Conservation (phyloP, 164 flowering plant genomes). For the Aristolochia fimbriata region DNA sequence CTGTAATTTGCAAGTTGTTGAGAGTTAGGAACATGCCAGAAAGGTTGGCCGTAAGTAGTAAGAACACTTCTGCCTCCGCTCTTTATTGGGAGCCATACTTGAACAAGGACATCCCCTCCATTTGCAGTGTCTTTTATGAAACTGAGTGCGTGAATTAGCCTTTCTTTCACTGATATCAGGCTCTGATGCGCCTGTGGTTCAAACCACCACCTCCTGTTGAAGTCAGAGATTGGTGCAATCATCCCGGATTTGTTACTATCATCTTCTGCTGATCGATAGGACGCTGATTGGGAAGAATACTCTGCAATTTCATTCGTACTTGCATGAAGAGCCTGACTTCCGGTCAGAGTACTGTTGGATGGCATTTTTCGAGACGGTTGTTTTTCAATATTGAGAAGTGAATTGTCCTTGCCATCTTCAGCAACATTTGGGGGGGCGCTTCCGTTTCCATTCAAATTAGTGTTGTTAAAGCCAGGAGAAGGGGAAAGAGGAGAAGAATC, state of each 20-base stretch:
- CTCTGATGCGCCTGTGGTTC: slow-evolving; percentile 28
- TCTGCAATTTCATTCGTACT: slow-evolving; percentile 6
- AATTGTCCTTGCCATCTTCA: slow-evolving; percentile 24
- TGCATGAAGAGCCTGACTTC: slow-evolving; percentile 11
- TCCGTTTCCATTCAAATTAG: slow-evolving; percentile 9
- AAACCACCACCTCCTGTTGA: slow-evolving; percentile 45
- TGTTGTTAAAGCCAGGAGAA: slow-evolving; percentile 20
- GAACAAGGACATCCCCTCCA: slow-evolving; percentile 55
- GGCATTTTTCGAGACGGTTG: slow-evolving; percentile 17
- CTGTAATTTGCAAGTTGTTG: slow-evolving; percentile 49
- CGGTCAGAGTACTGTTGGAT: slow-evolving; percentile 3
- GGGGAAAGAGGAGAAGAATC: slow-evolving; percentile 33
- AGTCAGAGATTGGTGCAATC: slow-evolving; percentile 18
- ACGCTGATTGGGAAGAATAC: slow-evolving; percentile 14
- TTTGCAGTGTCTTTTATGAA: slow-evolving; percentile 30
- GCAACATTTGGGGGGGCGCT: slow-evolving; percentile 13
- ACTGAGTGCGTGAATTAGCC: slow-evolving; percentile 43
- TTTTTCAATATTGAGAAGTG: slow-evolving; percentile 14
- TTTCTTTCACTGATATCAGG: slow-evolving; percentile 41
- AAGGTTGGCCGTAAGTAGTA: slow-evolving; percentile 55
- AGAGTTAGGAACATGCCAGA: slow-evolving; percentile 28
- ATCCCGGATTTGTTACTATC: not conserved
- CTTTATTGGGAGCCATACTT: slow-evolving; percentile 73
- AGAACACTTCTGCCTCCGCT: slow-evolving; percentile 44
- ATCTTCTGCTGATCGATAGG: slow-evolving; percentile 15